These are phyloP conservation scores for Ustilago nuda DNA, from an alignment of 1,284 basidiomycete species.

Conservation along the genomic window DNA sequence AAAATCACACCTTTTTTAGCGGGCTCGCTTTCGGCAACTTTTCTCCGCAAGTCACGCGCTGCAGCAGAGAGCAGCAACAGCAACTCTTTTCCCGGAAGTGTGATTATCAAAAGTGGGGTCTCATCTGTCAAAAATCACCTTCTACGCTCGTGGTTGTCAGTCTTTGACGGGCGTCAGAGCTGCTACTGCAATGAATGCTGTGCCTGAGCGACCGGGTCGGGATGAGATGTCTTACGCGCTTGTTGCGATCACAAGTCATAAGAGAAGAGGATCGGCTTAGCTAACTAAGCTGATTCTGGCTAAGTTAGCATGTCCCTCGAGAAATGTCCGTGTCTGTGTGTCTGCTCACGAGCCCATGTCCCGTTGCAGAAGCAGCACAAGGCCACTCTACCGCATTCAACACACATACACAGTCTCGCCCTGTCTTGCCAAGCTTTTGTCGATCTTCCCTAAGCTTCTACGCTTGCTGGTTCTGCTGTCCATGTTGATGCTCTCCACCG, in stretches of 20 bases:
- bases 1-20: neutral
- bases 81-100: neutral
- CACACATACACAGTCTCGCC: neutral
- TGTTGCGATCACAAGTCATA: neutral
- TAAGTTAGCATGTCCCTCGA: neutral
- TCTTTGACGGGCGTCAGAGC: conserved; percentile 5
- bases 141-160: neutral
- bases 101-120: conserved; percentile 6
- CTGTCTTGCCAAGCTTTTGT: conserved; percentile 14
- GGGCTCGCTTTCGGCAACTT: conserved; percentile 9
- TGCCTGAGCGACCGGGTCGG: neutral
- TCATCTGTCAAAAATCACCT: neutral
- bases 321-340: conserved; percentile 3
- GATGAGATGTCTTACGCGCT: neutral
- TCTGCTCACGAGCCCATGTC: neutral
- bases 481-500: neutral
- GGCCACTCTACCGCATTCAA: neutral
- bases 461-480: neutral
- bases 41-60: conserved; percentile 3
- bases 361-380: neutral
- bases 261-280: neutral
- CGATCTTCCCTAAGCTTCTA: conserved; percentile 1
- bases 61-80: conserved; percentile 1
- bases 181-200: neutral
- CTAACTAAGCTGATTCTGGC: neutral